Percentiles rank a stretch among this genome's conserved stretches.
phyloP scores from a whole-genome alignment of 2,329 filamentous ascomycete species.

The Ramichloridium luteum region DNA sequence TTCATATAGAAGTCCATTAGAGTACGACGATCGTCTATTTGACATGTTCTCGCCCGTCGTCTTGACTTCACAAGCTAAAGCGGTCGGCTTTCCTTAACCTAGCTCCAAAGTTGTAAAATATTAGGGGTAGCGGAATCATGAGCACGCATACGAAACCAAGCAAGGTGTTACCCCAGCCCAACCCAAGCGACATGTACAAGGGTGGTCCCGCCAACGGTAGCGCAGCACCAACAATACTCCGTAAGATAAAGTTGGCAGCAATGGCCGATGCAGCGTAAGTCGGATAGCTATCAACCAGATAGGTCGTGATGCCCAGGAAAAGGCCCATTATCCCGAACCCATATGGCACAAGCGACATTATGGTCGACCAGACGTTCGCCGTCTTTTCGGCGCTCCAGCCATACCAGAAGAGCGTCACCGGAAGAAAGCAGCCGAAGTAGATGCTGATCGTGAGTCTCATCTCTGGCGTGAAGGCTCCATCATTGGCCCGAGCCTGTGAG shows the following conservation, averaged over 20 bases:
- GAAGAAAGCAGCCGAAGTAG: slow-evolving; percentile 10
- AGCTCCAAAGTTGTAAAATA: slow-evolving; percentile 3
- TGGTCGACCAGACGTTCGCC: slow-evolving; percentile 9
- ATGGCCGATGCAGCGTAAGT: slow-evolving; percentile 8
- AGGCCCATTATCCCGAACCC: slow-evolving; percentile 4
- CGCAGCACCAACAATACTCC: slow-evolving; percentile 5
- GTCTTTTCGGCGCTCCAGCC: slow-evolving; percentile 14
- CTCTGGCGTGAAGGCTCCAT: slow-evolving; percentile 10
- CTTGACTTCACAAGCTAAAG: too few species aligned
- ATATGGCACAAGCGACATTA: slow-evolving; percentile 3
- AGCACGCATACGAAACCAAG: slow-evolving; percentile 5
- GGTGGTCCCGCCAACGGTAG: slow-evolving; percentile 6
- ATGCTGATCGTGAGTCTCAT: slow-evolving; percentile 13
- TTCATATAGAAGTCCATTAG: too few species aligned
- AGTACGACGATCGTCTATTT: too few species aligned
- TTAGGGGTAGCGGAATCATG: slow-evolving; percentile 1
- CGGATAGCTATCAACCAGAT: slow-evolving; percentile 7
- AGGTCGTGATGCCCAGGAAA: slow-evolving; percentile 4
- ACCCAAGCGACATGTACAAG: slow-evolving; percentile 4
- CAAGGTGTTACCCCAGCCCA: slow-evolving; percentile 5
- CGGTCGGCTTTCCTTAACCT: not conserved
- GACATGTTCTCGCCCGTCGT: too few species aligned
- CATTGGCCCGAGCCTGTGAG: slow-evolving; percentile 6
- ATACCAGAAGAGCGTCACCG: slow-evolving; percentile 13
- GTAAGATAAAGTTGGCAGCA: slow-evolving; percentile 3